Evolutionary conservation across 371 early-diverging fungal genomes (phyloP), one percentile per base, ranked within the genome.

Genomic region (Rhizopus microsporus): DNA sequence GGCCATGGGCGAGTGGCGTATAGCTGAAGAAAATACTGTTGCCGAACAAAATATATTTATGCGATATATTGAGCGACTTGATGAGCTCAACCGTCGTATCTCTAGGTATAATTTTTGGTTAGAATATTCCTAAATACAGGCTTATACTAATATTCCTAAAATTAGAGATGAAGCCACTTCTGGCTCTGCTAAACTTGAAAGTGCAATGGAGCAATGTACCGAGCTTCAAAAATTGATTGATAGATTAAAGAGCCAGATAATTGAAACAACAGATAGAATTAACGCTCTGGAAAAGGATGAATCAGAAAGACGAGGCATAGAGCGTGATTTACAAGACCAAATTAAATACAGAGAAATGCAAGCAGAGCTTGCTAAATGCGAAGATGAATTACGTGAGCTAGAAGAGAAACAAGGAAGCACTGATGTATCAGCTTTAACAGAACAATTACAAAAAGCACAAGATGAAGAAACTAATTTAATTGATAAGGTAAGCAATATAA

Each of bases 241-340:
- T 31, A 56, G 47, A 15, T 53, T 51, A 29, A 51, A 30, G 17
- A 44, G 32, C 57, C 49, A 23, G 46, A 63, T 16, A 52, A 62
- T 5, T 32, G 59, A 10, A 35, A 57, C 33, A 0, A 65, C 67
- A 13, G 69, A 65, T 16, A 54, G 68, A 43, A 62, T 81, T 45
- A 63, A 75, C 13, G 57, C 48, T 3, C 46, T 85, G 33, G 83
- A 86, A 33, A 80, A 77, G 23, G 77, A 81, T 47, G 63, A 78
- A 13, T 54, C 67, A 2, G 80, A 83, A 16, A 59, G 78, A 54
- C 66, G 72, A 53, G 70, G 77, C 2, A 53, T 80, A 2, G 80
- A 85, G 57, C 78, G 90, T 7, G 83, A 83, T 32, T 71, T 93
- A 17, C 73, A 82, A 5, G 90, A 90, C 59, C 91, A 90, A 48